A percentile compares a stretch with the other conserved stretches of the same genome.
Evolutionary conservation across 202 grass and related monocot species (phyloP).

Genomic region (Hordeum pubiflorum): DNA sequence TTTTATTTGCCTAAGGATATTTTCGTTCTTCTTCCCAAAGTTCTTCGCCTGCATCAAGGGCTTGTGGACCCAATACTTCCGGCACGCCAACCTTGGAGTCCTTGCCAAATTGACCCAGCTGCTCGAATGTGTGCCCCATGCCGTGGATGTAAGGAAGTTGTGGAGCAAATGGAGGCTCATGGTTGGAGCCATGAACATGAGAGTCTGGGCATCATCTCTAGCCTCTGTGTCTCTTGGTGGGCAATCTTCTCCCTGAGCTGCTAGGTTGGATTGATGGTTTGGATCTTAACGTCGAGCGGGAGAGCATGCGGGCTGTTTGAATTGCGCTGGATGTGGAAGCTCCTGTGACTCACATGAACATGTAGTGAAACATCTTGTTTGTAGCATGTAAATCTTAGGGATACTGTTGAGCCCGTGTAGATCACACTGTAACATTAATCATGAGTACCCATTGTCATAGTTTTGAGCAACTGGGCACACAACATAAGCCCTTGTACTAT

Average conservation of each 20-base stretch:
- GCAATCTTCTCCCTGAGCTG: constrained; percentile 48
- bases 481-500: constrained; percentile 1
- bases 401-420: constrained; percentile 38
- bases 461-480: constrained; percentile 22
- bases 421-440: constrained; percentile 37
- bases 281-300: not conserved
- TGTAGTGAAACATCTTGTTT: constrained; percentile 33
- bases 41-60: constrained; percentile 46
- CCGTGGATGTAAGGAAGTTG: constrained; percentile 60
- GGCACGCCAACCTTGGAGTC: constrained; percentile 51
- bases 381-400: constrained; percentile 59
- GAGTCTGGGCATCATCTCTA: constrained; percentile 75
- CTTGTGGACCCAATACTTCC: constrained; percentile 51
- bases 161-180: constrained; percentile 78
- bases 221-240: constrained; percentile 72
- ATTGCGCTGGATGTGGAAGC: constrained; percentile 22
- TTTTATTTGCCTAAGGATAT: constrained; percentile 61
- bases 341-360: constrained; percentile 41
- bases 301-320: not conserved
- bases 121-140: constrained; percentile 50
- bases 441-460: not conserved
- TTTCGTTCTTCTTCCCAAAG: constrained; percentile 53
- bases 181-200: constrained; percentile 56
- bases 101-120: constrained; percentile 60
- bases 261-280: constrained; percentile 33